Evolutionary conservation across 2,329 filamentous ascomycete species (phyloP).

Genomic region (Phaeosphaeria sp.): DNA sequence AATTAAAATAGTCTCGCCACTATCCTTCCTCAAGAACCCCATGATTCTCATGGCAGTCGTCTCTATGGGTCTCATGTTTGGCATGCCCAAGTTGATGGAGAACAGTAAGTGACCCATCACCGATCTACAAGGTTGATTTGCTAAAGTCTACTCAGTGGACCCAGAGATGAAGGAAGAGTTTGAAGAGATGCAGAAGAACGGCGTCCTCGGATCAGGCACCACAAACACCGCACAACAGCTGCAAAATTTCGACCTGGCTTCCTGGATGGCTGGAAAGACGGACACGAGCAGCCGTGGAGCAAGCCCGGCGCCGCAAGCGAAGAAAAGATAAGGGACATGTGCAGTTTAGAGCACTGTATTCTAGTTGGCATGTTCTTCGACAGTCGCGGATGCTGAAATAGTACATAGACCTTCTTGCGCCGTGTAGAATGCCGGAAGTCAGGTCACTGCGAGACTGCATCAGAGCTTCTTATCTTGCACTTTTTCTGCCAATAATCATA

Average conservation of each 20-base stretch:
- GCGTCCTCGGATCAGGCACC: constrained; percentile 60
- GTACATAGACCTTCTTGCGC: no score
- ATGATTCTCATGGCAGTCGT: constrained; percentile 94
- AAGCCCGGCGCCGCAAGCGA: constrained; percentile 38
- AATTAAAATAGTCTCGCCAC: constrained; percentile 69
- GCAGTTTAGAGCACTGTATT: neutral
- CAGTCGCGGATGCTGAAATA: no score
- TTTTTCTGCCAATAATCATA: no score
- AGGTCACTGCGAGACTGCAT: neutral
- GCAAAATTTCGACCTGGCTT: constrained; percentile 71
- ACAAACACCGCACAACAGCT: constrained; percentile 57
- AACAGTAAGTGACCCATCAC: constrained; percentile 70
- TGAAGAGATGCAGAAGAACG: constrained; percentile 84
- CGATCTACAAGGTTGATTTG: neutral
- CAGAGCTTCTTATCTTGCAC: no score
- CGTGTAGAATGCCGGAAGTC: no score
- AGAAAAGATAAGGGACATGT: constrained; percentile 20
- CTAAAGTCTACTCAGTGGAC: constrained; percentile 73
- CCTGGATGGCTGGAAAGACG: constrained; percentile 69
- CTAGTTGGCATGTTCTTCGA: neutral
- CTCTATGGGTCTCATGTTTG: constrained; percentile 82
- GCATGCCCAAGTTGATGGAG: constrained; percentile 94
- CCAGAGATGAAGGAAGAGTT: constrained; percentile 94
- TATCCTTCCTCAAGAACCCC: constrained; percentile 87
- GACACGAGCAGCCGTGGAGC: constrained; percentile 29